Base-by-base conservation (phyloP, 23 red algal genomes). In the Gracilaria domingensis region DNA sequence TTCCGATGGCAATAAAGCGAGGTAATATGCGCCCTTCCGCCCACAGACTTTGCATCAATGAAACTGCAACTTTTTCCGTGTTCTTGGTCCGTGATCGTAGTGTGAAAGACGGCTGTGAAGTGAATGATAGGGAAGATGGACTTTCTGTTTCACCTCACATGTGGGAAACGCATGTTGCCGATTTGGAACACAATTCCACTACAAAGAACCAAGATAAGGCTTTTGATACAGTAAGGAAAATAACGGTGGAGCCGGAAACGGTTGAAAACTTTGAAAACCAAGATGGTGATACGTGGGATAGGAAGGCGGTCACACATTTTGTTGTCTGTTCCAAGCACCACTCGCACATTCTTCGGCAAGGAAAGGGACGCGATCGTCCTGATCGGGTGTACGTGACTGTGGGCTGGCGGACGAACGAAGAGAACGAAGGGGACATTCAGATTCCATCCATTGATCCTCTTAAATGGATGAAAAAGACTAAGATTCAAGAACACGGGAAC, bases 21-120 rank as follows among this genome's bases (percentile, higher is more conserved):
- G 25, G 39, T 21, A 75, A 90, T 29, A 64, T 90, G 54, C 39
- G 39, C 21, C 80, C 69, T 53, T 73, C 65, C 13, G 26, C 4
- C 36, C 36, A 47, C 29, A 92, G 49, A 28, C 45, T 92, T 17
- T 60, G 78, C 37, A 84, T 83, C 51, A 92, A 92, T 64, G 89
- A 92, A 64, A 92, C 89, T 55, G 78, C 89, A 51, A 92, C 89
- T 26, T 54, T 92, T 37, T 92, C 84, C 80, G 51, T 84, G 38
- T 59, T 92, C 38, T 58, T 92, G 42, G 78, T 84, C 12, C 89
- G 74, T 21, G 74, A 90, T 40, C 57, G 51, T n/a, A 45, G 32
- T n/a, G 67, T 77, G 39, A 77, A 77, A n/a, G 72, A 77, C 8
- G 64, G 64, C 11, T 69, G 64, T 17, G 30, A 69, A 17, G 8